These are phyloP conservation scores for Starmerella geochares DNA, from an alignment of 805 yeast genomes.

Conservation along the genomic window DNA sequence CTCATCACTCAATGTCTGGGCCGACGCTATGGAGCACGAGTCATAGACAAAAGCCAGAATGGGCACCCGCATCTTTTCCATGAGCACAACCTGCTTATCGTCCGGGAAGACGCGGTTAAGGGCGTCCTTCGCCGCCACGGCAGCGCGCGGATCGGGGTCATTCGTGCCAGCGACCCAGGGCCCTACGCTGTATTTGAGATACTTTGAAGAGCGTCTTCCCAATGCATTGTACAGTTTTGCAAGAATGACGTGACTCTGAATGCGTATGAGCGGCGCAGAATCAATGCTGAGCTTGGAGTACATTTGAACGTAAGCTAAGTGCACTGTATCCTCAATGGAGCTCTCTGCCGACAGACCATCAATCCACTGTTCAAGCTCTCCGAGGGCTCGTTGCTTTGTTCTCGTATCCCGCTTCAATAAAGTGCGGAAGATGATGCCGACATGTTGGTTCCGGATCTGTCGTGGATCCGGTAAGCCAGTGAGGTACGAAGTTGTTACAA, in stretches of 20 bases:
- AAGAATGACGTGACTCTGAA: slow-evolving; percentile 54
- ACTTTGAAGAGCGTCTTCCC: slow-evolving; percentile 51
- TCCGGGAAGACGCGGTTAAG: slow-evolving; percentile 48
- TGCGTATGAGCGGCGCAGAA: slow-evolving; percentile 54
- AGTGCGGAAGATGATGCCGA: slow-evolving; percentile 62
- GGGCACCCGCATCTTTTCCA: slow-evolving; percentile 49
- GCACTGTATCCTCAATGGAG: slow-evolving; percentile 43
- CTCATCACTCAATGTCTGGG: slow-evolving; percentile 62
- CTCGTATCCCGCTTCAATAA: slow-evolving; percentile 66
- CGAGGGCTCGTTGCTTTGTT: slow-evolving; percentile 74
- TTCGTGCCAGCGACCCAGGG: slow-evolving; percentile 60
- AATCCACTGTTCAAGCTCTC: slow-evolving; percentile 36
- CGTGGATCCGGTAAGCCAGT: slow-evolving; percentile 69
- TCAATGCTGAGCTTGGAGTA: slow-evolving; percentile 73
- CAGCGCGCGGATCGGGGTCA: slow-evolving; percentile 59
- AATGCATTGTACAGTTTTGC: slow-evolving; percentile 41
- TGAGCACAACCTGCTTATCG: slow-evolving; percentile 45
- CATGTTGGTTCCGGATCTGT: slow-evolving; percentile 37
- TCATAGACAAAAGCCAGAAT: slow-evolving; percentile 48
- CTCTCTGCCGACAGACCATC: slow-evolving; percentile 28
- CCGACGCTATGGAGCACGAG: slow-evolving; percentile 46
- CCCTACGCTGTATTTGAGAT: slow-evolving; percentile 62
- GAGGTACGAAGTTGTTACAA: slow-evolving; percentile 62
- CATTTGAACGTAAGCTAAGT: slow-evolving; percentile 62
- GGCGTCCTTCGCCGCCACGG: slow-evolving; percentile 40